These are phyloP conservation scores for Coemansia sp. DNA, from an alignment of 192 early-diverging fungal species.

Conservation along the genomic window DNA sequence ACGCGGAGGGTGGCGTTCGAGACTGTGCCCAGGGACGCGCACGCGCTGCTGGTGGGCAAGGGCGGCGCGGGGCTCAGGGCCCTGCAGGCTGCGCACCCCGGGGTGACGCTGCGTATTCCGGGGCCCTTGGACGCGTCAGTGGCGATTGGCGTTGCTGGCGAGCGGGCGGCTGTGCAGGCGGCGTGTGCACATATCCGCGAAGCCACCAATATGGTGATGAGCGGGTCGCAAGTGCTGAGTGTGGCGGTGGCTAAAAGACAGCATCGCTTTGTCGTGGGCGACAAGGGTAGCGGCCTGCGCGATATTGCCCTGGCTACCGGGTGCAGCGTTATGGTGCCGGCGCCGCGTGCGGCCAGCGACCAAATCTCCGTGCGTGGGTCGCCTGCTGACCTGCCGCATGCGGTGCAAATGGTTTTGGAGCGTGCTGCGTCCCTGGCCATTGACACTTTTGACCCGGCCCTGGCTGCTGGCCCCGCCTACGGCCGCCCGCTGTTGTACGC, in stretches of 20 bases:
- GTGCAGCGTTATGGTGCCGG: constrained; percentile 84
- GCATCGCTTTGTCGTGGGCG: constrained; percentile 89
- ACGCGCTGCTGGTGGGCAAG: constrained; percentile 85
- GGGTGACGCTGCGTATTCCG: constrained; percentile 81
- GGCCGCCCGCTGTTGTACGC: constrained; percentile 60
- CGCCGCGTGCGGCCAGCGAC: constrained; percentile 69
- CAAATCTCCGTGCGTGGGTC: constrained; percentile 82
- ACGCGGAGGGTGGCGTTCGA: constrained; percentile 69
- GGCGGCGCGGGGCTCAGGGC: constrained; percentile 62
- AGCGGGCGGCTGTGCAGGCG: constrained; percentile 67
- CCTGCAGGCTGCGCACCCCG: constrained; percentile 63
- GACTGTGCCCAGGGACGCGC: constrained; percentile 69
- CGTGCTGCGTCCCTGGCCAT: constrained; percentile 79
- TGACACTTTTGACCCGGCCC: constrained; percentile 68
- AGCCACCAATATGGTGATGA: constrained; percentile 65
- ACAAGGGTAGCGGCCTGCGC: constrained; percentile 73
- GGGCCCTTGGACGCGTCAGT: constrained; percentile 45
- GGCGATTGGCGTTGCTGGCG: constrained; percentile 78
- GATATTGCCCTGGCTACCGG: constrained; percentile 88
- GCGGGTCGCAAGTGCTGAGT: constrained; percentile 64
- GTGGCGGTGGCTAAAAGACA: constrained; percentile 87
- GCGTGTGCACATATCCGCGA: constrained; percentile 67
- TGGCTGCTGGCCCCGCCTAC: constrained; percentile 54
- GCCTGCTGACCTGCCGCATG: constrained; percentile 65
- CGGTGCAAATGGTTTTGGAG: constrained; percentile 79